These are phyloP conservation scores for Peronospora farinosa DNA, from an alignment of 352 stramenopile genomes.

Conservation along the genomic window DNA sequence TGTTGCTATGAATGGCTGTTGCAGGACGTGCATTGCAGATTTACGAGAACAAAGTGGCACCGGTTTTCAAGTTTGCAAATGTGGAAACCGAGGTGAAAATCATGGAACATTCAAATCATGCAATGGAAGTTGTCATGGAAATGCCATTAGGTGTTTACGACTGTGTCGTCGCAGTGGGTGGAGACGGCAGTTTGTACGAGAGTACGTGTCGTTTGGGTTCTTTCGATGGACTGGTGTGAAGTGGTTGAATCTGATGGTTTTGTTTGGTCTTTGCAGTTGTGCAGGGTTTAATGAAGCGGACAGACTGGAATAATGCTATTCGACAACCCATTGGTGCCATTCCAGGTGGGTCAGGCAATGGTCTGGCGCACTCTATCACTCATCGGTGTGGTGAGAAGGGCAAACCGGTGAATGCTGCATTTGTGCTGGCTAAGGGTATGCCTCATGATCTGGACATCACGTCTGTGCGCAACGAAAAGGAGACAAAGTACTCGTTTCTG, in stretches of 20 bases:
- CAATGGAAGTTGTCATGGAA: slow-evolving; percentile 42
- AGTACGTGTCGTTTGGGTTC: slow-evolving; percentile 27
- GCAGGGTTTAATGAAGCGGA: slow-evolving; percentile 64
- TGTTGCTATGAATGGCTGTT: background rate
- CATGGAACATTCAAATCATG: slow-evolving; percentile 46
- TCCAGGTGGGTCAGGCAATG: slow-evolving; percentile 59
- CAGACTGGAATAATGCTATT: slow-evolving; percentile 68
- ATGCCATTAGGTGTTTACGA: slow-evolving; percentile 52
- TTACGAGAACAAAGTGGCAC: slow-evolving; percentile 48
- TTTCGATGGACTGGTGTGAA: background rate
- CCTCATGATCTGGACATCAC: slow-evolving; percentile 64
- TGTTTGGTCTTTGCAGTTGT: slow-evolving; percentile 35
- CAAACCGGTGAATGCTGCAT: slow-evolving; percentile 50
- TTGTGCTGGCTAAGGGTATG: slow-evolving; percentile 58
- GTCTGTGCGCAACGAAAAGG: slow-evolving; percentile 49
- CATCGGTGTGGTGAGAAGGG: slow-evolving; percentile 41
- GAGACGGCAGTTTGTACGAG: slow-evolving; percentile 63
- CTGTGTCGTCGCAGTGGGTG: slow-evolving; percentile 61
- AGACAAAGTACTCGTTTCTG: slow-evolving; percentile 71
- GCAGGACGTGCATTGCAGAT: slow-evolving; percentile 40
- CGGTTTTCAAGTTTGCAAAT: slow-evolving; percentile 46
- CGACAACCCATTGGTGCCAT: slow-evolving; percentile 57
- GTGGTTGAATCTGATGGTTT: background rate
- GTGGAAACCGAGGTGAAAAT: slow-evolving; percentile 43
- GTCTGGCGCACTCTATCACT: slow-evolving; percentile 54